Base-by-base conservation (phyloP, 345 rosid genomes). In the Corymbia maculata region DNA sequence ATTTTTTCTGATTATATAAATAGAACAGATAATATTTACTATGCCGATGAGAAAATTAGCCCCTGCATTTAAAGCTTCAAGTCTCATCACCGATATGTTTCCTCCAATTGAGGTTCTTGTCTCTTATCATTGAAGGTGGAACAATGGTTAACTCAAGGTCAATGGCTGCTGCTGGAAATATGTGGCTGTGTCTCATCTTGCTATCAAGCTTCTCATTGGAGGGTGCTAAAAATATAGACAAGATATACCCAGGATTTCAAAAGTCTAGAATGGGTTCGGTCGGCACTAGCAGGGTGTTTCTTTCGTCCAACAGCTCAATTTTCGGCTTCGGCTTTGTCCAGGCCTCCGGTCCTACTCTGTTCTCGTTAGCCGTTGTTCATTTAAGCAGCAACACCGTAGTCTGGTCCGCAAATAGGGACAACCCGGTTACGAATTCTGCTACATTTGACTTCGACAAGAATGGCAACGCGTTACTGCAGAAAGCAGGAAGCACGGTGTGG, bases 191-290 rank as follows among this genome's bases (percentile, higher is more conserved):
- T 57, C 61, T 92, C 55, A 22, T 91, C 24, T 66, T 90, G 85
- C 30, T 89, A n/a, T 88, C 91, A 17, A 89, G 91, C 70, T 87
- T 88, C 86, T 92, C 91, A 32, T 89, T 61, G 92, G 96, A 94
- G 11, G 88, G 96, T 88, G 47, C 88, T 88, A 91, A 52, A 51
- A 61, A 3, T 32, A 79, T 0, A 6, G 97, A 95, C 51, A 91
- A 52, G 61, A 90, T 97, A 85, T 1, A 17, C 70, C 95, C 95
- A 6, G 95, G 93, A 17, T 94, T 92, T 88, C 89, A 55, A 89
- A 96, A 98, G 82, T 86, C 98, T 91, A 94, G 91, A 82, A 97
- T 98, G 99, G 92, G 87, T 70, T 95, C 92, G 92, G 92, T 98
- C 66, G 95, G 91, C 87, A 89, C 89, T 21, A 2, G 86, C 22